Base-by-base conservation (phyloP, 2,329 filamentous ascomycete species). In the Diaporthe sp. region DNA sequence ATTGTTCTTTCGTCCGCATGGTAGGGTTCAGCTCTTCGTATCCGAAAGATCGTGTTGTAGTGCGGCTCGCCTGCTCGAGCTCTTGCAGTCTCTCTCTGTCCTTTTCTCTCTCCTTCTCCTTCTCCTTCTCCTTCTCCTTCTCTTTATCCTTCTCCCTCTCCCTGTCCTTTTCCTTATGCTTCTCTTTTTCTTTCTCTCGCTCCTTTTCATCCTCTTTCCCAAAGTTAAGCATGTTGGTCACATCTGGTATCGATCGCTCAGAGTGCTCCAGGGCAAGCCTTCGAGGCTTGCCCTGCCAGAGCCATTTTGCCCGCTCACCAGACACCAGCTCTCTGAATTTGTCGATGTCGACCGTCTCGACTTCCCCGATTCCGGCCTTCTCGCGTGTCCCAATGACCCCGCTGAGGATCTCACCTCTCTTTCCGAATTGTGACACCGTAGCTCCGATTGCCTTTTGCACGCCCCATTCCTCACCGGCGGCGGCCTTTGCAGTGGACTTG, bases 401-500 rank as follows among this genome's bases (percentile, higher is more conserved):
- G 88, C 98, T 95, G 62, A 98, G 93, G 85, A 98, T 94, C 83
- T 98, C 96, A 65, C 96, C 96, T 72, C 96, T 93, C 82, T 98
- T 98, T 19, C 97, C 95, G 53, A 99, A 91, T 83, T 98, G 97
- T 25, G 94, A 95, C 62, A 98, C 94, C 0, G 96, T 98, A 4
- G 95, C 98, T 82, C 98, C 98, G 80, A 99, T 95, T 25, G 96
- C 96, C 80, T 95, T 93, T 69, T 95, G 94, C n/a, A 97, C 94
- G 22, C 93, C 94, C 95, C 96, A 98, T 3, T 94, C 94, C 81
- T 98, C 95, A 46, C 95, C 94, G 69, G 93, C 94, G 3, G 95
- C 96, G 44, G 95, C 95, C 82, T 98, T 98, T 53, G 95, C 94
- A 17, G 96, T 98, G n/a, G 89, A 91, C 65, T 90, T 91, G 79